Base-by-base conservation (phyloP, 169 alveolate genomes). In the Plasmodium blacklocki region DNA sequence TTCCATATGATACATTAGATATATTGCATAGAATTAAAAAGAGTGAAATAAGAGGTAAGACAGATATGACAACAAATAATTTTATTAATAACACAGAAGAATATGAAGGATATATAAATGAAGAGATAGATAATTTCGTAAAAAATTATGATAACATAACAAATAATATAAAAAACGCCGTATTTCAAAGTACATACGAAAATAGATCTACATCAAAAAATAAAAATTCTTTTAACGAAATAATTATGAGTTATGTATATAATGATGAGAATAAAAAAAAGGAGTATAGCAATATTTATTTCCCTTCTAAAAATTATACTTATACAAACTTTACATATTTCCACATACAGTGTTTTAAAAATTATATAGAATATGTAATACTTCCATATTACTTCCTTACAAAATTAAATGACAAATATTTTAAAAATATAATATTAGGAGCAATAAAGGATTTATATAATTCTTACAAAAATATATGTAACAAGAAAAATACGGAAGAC, bases 331-430 rank as follows among this genome's bases (percentile, higher is more conserved):
- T 71, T 54, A 85, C 92, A 23, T 85, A 66, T 71, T 85, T 85
- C 72, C 92, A 85, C 29, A 62, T 39, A n/a, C 58, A 68, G 9
- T 85, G 92, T 50, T 85, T 85, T 85, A 85, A 85, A 85, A 85
- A 47, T 49, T 85, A 85, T 71, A 63, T 85, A 32, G 76, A 85
- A 5, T 85, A 71, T 85, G 58, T 9, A 47, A 47, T 85, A 39
- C 72, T 72, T 14, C 92, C 92, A 2, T 85, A 85, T 60, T 85
- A 71, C 19, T 85, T 85, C 47, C 62, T 85, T 59, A 71, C 70
- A 23, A 85, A 85, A 50, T 85, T 85, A 58, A 47, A 72, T 70
- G 88, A 85, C 49, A 43, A 85, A 29, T 21, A 45, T 58, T 72
- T 85, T n/a, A 85, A 85, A 9, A 26, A 72, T 71, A 72, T 85